Evolutionary conservation across 164 flowering plant species (phyloP).

Genomic region (Stephania cephalantha): DNA sequence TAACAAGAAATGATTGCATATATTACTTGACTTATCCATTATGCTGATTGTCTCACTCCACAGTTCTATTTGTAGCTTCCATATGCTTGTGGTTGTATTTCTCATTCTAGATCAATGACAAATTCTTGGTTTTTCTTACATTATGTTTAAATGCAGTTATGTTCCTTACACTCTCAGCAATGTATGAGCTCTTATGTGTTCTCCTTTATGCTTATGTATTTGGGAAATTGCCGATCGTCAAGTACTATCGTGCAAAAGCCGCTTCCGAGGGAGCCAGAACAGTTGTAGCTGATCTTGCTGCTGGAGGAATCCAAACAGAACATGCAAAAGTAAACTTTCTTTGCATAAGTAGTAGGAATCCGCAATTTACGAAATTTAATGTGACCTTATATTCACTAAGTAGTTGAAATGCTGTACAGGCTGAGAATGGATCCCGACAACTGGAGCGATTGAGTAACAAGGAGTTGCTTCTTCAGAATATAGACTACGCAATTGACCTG

Average conservation of each 20-base stretch:
- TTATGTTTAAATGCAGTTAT: slow-evolving; percentile 39
- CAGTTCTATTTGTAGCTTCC: too few relatives aligned
- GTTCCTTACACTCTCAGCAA: slow-evolving; percentile 48
- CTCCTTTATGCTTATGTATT: slow-evolving; percentile 60
- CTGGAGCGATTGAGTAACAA: slow-evolving; percentile 48
- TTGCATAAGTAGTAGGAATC: background rate
- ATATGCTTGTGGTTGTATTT: too few relatives aligned
- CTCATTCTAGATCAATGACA: too few relatives aligned
- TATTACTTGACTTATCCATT: too few relatives aligned
- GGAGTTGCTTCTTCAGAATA: slow-evolving; percentile 45
- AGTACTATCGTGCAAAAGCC: slow-evolving; percentile 68
- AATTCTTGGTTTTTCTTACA: background rate
- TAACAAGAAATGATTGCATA: too few relatives aligned
- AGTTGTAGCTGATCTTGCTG: slow-evolving; percentile 73
- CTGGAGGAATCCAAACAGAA: slow-evolving; percentile 45
- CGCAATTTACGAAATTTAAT: background rate
- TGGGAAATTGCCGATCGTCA: slow-evolving; percentile 61
- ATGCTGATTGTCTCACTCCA: too few relatives aligned
- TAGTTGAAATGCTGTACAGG: slow-evolving; percentile 26
- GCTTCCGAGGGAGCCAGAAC: slow-evolving; percentile 78
- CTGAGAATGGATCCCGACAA: slow-evolving; percentile 26
- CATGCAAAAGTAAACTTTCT: slow-evolving; percentile 10
- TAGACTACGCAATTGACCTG: slow-evolving; percentile 50
- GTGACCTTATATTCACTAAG: background rate
- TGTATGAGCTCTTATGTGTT: slow-evolving; percentile 55